These are phyloP conservation scores for Pseudomassariella vexata DNA, from an alignment of 2,329 filamentous ascomycete genomes.

Conservation along the genomic window DNA sequence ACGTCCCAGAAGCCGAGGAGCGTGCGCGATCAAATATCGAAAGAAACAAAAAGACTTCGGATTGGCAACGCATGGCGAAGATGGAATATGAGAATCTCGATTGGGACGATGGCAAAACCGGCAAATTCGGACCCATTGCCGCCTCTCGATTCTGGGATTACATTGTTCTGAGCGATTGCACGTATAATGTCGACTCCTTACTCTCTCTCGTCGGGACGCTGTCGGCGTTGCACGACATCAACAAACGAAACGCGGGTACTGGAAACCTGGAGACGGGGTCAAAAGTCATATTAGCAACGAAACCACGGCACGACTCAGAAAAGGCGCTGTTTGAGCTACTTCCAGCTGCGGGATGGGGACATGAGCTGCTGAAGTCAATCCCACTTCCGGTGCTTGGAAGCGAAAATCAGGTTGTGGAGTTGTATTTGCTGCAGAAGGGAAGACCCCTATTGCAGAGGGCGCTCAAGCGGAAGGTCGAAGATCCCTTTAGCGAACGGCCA, in stretches of 20 bases:
- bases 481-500: too few relatives aligned
- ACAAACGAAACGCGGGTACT: slow-evolving; percentile 14
- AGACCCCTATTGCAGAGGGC: too few relatives aligned
- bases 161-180: slow-evolving; percentile 53
- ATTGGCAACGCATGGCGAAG: slow-evolving; percentile 1
- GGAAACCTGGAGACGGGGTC: slow-evolving; percentile 18
- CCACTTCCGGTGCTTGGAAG: slow-evolving; percentile 39
- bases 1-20: slow-evolving; percentile 47
- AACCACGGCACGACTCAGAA: slow-evolving; percentile 50
- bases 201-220: slow-evolving; percentile 48
- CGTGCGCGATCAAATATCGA: slow-evolving; percentile 42
- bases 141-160: slow-evolving; percentile 42
- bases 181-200: slow-evolving; percentile 53
- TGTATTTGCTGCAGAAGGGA: slow-evolving; percentile 44
- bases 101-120: slow-evolving; percentile 46
- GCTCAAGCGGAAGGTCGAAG: too few relatives aligned
- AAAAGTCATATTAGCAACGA: slow-evolving; percentile 49
- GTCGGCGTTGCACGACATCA: slow-evolving; percentile 38
- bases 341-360: slow-evolving; percentile 36
- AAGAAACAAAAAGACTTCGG: too few relatives aligned
- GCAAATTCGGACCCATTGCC: slow-evolving; percentile 35
- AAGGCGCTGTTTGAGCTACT: slow-evolving; percentile 42
- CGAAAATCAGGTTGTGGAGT: slow-evolving; percentile 40
- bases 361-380: slow-evolving; percentile 33
- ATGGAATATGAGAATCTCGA: slow-evolving; percentile 50